Conservation (phyloP, 768 basidiomycete genomes). For the Porphyrellus cyaneotinctus region DNA sequence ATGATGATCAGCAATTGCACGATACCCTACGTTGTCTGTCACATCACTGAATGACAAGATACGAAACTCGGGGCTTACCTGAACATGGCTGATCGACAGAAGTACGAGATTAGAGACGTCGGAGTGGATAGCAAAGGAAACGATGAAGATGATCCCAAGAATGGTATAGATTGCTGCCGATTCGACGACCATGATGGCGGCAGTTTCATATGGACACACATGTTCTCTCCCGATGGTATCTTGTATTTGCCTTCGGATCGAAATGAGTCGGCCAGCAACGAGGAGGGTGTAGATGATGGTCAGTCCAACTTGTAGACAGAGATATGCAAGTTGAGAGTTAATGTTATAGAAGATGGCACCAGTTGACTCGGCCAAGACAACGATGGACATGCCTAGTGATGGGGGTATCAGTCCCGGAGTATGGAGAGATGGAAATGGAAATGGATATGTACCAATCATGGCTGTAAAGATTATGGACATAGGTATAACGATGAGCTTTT, state of each 20-base stretch:
- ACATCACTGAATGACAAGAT: background rate
- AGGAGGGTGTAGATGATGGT: slow-evolving; percentile 32
- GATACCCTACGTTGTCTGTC: slow-evolving; percentile 26
- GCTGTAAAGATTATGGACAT: no score
- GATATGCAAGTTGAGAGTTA: slow-evolving; percentile 25
- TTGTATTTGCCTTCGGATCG: slow-evolving; percentile 15
- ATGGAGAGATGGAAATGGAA: background rate
- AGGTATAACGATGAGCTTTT: no score
- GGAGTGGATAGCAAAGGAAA: slow-evolving; percentile 24
- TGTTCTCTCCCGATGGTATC: slow-evolving; percentile 14
- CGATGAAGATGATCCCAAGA: slow-evolving; percentile 29
- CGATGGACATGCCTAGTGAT: slow-evolving; percentile 15
- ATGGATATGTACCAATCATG: slow-evolving; percentile 12
- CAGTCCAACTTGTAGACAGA: slow-evolving; percentile 26
- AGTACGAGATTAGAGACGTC: slow-evolving; percentile 33
- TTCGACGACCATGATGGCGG: slow-evolving; percentile 35
- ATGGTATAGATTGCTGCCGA: slow-evolving; percentile 30
- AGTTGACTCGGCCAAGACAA: slow-evolving; percentile 10
- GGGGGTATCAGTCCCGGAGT: background rate
- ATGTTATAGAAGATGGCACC: slow-evolving; percentile 17
- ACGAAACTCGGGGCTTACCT: slow-evolving; percentile 19
- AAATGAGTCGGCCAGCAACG: slow-evolving; percentile 28
- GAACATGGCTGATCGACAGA: slow-evolving; percentile 30
- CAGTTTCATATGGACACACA: slow-evolving; percentile 23
- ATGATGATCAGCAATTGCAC: slow-evolving; percentile 34